phyloP scores from a whole-genome alignment of 495 filamentous ascomycete species.

The Friedmanniomyces simplex region DNA sequence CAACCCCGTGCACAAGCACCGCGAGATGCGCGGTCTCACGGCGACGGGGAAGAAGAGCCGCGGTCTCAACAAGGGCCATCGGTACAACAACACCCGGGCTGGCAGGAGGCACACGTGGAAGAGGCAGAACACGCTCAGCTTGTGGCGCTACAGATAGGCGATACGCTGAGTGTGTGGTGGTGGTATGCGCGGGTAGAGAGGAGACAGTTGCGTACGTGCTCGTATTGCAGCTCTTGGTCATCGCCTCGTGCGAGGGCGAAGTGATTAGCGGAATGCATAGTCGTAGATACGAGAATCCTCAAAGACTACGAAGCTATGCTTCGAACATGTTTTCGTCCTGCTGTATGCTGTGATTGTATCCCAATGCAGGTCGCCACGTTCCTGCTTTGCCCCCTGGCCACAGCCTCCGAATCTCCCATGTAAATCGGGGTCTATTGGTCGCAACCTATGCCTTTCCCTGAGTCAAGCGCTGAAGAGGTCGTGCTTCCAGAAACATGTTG shows the following conservation, averaged over 20 bases:
- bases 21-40: conserved; percentile 91
- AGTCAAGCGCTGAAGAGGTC: too few relatives aligned
- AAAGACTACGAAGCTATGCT: too few relatives aligned
- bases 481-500: too few relatives aligned
- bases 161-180: background rate
- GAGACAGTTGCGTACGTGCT: background rate
- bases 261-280: background rate
- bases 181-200: background rate
- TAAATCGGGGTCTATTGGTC: too few relatives aligned
- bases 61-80: conserved; percentile 96
- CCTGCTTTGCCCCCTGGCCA: too few relatives aligned
- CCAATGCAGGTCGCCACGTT: too few relatives aligned
- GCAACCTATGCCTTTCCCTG: too few relatives aligned
- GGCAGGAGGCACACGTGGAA: conserved; percentile 99
- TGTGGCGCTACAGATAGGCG: conserved; percentile 71
- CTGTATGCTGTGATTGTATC: too few relatives aligned
- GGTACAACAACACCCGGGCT: conserved; percentile 92
- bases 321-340: too few relatives aligned
- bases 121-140: conserved; percentile 93
- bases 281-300: too few relatives aligned
- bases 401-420: too few relatives aligned
- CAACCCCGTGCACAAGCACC: conserved; percentile 99
- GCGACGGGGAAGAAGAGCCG: conserved; percentile 98
- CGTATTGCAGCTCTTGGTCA: background rate
- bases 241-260: too few relatives aligned